These are phyloP conservation scores for Neofusicoccum ribis DNA, from an alignment of 2,329 filamentous ascomycete genomes.

Conservation along the genomic window DNA sequence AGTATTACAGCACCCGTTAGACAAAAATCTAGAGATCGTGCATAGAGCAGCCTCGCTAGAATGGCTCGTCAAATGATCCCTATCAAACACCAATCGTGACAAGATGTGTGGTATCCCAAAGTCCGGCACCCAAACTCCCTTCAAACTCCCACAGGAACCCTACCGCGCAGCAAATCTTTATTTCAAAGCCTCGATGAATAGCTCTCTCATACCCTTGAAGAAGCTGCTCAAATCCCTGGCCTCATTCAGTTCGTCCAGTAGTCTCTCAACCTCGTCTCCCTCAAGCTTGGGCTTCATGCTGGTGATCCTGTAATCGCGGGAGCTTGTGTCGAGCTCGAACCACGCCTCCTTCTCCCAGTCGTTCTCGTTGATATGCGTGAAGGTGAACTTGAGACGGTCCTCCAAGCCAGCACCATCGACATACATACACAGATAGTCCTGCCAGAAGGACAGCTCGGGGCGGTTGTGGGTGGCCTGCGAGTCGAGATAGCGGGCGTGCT, in stretches of 20 bases:
- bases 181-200: conserved; percentile 64
- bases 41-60: not conserved
- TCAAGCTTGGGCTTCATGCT: conserved; percentile 82
- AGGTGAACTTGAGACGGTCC: conserved; percentile 87
- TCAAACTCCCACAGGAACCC: not conserved
- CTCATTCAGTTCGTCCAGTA: conserved; percentile 81
- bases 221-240: conserved; percentile 69
- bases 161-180: conserved; percentile 23
- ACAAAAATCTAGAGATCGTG: not conserved
- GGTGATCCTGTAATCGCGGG: conserved; percentile 80
- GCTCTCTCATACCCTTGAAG: conserved; percentile 78
- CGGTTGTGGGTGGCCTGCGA: conserved; percentile 84
- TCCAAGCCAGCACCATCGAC: conserved; percentile 86
- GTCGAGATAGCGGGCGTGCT: conserved; percentile 73
- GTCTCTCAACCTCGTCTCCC: conserved; percentile 71
- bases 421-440: conserved; percentile 80
- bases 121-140: not conserved
- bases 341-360: conserved; percentile 88
- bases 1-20: conserved; percentile 50
- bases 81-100: not conserved
- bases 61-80: not conserved
- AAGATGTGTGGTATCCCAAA: conserved; percentile 12
- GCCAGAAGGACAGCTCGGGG: conserved; percentile 95
- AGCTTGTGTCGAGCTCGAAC: conserved; percentile 85
- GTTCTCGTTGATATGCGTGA: conserved; percentile 80